Base-by-base conservation (phyloP, 495 filamentous ascomycete genomes). In the Penicillium arizonense region DNA sequence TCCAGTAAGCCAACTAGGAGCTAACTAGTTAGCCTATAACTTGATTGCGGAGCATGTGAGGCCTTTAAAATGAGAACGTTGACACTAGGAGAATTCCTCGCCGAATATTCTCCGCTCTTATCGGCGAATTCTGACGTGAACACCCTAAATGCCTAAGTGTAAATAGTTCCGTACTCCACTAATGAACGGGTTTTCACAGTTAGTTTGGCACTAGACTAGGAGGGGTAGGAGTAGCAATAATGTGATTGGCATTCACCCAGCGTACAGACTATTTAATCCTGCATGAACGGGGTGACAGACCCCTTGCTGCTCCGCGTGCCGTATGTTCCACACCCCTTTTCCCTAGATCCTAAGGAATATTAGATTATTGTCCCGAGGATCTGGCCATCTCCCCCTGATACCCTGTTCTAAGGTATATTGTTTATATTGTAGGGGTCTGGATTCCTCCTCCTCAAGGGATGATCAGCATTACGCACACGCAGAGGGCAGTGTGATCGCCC, bases 281-380 rank as follows among this genome's bases (percentile, higher is more conserved):
- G 62, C 62, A 65, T 65, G 62, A 65, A 65, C 62, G 43, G 53
- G 57, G 62, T 63, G 56, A 63, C 62, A 65, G 59, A 56, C 61
- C 67, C 70, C 70, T 70, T 75, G 57, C 68, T 67, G 61, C 55
- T 59, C 65, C 64, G 68, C 66, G 66, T 70, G 64, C 63, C 57
- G 65, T 53, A 74, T 67, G 72, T 73, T 64, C 67, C 65, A 74
- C 70, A 61, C 61, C 47, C 36, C 36, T 54, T 47, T 54, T 47
- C 28, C 57, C 52, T 40, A 35, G 47, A 50, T 50, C 26, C 30
- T 50, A 39, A 38, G 38, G 48, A 50, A 33, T 47, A 11, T 44
- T 30, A 7, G 28, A 30, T 30, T 30, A 30, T 30, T 30, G 28
- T 30, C 28, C 28, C 28, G 28, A 30, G 28, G 28, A 30, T 30